Evolutionary conservation across 208 protist genomes (phyloP).

Genomic region (Leishmania amazonensis): DNA sequence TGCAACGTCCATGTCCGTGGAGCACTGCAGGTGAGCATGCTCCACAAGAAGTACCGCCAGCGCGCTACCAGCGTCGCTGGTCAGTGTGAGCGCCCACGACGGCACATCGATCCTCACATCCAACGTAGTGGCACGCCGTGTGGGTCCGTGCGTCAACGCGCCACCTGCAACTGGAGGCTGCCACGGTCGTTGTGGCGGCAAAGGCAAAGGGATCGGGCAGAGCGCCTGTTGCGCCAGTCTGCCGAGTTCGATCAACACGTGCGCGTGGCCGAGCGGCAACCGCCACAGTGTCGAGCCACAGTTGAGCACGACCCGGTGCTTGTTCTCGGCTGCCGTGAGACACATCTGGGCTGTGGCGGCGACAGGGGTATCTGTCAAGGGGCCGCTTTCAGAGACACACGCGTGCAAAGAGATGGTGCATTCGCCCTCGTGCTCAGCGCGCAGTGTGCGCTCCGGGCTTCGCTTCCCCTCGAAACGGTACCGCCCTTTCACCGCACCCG

Average conservation of each 20-base stretch:
- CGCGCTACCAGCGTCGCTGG: slow-evolving; percentile 6
- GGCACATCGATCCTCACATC: neutral
- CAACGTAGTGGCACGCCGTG: neutral
- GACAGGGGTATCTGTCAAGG: slow-evolving; percentile 16
- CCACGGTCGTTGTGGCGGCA: neutral
- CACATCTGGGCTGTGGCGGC: slow-evolving; percentile 1
- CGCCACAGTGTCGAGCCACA: slow-evolving; percentile 14
- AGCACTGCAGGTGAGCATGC: slow-evolving; percentile 5
- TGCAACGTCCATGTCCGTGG: slow-evolving; percentile 3
- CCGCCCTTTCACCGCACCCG: slow-evolving; percentile 4
- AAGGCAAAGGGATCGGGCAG: no score
- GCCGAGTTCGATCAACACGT: slow-evolving; percentile 1
- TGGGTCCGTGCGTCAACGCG: neutral
- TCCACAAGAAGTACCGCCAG: slow-evolving; percentile 13
- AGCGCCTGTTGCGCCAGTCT: neutral
- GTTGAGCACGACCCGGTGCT: slow-evolving; percentile 1
- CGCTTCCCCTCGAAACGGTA: slow-evolving; percentile 20
- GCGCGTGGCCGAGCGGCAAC: slow-evolving; percentile 17
- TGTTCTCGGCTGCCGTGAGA: neutral
- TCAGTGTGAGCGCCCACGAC: slow-evolving; percentile 10
- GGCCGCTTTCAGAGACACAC: slow-evolving; percentile 10
- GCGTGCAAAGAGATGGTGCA: slow-evolving; percentile 7
- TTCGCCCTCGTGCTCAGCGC: slow-evolving; percentile 23
- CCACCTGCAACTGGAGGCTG: neutral
- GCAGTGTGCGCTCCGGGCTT: neutral